phyloP scores from a whole-genome alignment of 805 yeast genomes.

The Cyberlindnera lachancei region DNA sequence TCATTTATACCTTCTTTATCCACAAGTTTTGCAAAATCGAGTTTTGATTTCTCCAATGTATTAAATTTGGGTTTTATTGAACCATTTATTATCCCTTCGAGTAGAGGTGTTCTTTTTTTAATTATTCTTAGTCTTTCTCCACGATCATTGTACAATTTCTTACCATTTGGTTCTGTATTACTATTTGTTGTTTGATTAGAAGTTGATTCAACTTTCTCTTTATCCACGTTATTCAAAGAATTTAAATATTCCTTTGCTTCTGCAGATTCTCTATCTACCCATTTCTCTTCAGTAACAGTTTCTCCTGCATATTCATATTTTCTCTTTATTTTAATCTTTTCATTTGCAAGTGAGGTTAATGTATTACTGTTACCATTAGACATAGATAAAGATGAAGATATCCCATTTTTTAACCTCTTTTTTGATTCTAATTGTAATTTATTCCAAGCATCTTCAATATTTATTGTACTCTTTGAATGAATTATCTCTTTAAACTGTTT shows the following conservation, averaged over 20 bases:
- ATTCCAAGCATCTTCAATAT: conserved; percentile 48
- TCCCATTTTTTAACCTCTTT: too few species aligned
- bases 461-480: conserved; percentile 21
- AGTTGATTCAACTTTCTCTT: conserved; percentile 16
- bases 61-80: conserved; percentile 73
- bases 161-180: conserved; percentile 7
- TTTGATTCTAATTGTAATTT: conserved; percentile 35
- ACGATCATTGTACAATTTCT: conserved; percentile 17
- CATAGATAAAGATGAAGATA: too few species aligned
- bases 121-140: conserved; percentile 41
- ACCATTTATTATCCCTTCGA: conserved; percentile 67
- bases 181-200: conserved; percentile 6
- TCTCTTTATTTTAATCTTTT: conserved; percentile 63
- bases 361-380: conserved; percentile 3
- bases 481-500: conserved; percentile 15
- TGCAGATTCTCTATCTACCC: conserved; percentile 70
- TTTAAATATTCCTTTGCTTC: conserved; percentile 79
- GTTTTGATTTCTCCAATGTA: conserved; percentile 84
- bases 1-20: conserved; percentile 79
- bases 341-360: conserved; percentile 18
- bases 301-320: conserved; percentile 89
- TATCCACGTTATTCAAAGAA: conserved; percentile 37
- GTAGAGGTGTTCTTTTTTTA: conserved; percentile 64
- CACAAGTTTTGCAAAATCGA: conserved; percentile 94
- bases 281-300: conserved; percentile 65